A percentile compares a stretch with the other conserved stretches of the same genome.
These are phyloP conservation scores for Colletotrichum somersetense DNA, from an alignment of 2,329 filamentous ascomycete species.

Conservation along the genomic window DNA sequence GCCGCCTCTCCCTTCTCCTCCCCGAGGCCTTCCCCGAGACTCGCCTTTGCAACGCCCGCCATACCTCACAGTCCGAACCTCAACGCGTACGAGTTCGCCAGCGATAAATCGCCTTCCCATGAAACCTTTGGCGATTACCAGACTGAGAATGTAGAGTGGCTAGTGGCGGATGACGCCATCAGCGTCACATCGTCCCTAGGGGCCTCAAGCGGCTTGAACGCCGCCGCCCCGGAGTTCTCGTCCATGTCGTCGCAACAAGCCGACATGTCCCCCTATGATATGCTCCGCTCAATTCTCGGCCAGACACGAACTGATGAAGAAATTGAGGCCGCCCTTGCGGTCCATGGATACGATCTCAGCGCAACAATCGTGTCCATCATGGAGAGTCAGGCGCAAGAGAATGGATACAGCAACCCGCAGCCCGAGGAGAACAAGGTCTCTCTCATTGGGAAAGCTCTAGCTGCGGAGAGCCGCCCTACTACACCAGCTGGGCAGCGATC, in stretches of 20 bases:
- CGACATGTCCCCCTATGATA: constrained; percentile 98
- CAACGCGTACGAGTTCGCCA: constrained; percentile 94
- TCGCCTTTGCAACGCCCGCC: constrained; percentile 88
- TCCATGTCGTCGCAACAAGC: constrained; percentile 72
- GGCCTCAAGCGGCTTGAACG: constrained; percentile 79
- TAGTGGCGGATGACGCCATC: constrained; percentile 88
- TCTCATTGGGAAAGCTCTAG: constrained; percentile 91
- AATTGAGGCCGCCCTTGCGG: constrained; percentile 89
- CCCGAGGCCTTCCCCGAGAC: constrained; percentile 89
- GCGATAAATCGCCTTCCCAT: constrained; percentile 81
- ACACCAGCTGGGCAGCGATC: constrained; percentile 85
- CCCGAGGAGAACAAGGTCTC: constrained; percentile 73
- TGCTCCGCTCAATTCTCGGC: constrained; percentile 93
- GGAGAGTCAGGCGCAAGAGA: constrained; percentile 71
- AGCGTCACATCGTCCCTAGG: constrained; percentile 82
- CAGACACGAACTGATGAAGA: constrained; percentile 93
- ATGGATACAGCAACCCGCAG: constrained; percentile 50
- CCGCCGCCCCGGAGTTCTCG: constrained; percentile 83
- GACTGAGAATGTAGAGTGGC: constrained; percentile 96
- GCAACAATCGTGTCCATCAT: constrained; percentile 92
- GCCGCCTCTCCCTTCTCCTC: constrained; percentile 93
- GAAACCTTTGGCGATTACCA: constrained; percentile 94
- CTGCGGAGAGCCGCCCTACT: constrained; percentile 77
- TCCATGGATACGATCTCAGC: constrained; percentile 92
- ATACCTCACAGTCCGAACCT: constrained; percentile 95